Conservation (phyloP, 1,139 yeast genomes). For the Spencermartinsiella ligniputridi region DNA sequence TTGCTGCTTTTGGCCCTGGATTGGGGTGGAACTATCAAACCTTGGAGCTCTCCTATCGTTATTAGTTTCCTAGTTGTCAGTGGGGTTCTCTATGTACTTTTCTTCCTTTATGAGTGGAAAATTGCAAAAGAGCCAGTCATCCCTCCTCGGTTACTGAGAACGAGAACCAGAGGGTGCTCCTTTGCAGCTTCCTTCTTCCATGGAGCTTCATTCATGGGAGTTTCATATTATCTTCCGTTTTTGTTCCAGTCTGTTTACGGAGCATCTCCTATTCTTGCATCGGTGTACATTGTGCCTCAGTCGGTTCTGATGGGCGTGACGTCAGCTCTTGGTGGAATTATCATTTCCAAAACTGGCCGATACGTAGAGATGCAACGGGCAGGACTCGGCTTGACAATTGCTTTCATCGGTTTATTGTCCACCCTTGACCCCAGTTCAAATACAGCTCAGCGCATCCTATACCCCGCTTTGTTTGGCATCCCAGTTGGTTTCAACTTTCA, state of each 20-base stretch:
- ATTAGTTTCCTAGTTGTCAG: constrained; percentile 44
- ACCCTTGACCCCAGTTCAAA: constrained; percentile 21
- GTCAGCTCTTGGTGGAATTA: constrained; percentile 22
- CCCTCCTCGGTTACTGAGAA: constrained; percentile 39
- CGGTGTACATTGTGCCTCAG: constrained; percentile 24
- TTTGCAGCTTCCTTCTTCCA: constrained; percentile 39
- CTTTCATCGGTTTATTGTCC: constrained; percentile 22
- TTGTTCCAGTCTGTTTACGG: constrained; percentile 50
- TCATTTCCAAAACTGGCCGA: constrained; percentile 19
- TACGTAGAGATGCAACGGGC: constrained; percentile 19
- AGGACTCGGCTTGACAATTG: constrained; percentile 21
- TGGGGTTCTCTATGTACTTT: constrained; percentile 40
- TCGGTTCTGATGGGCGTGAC: constrained; percentile 25
- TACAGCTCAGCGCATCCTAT: constrained; percentile 21
- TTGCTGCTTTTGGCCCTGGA: constrained; percentile 46
- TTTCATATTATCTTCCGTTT: constrained; percentile 44
- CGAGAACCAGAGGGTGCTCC: constrained; percentile 32
- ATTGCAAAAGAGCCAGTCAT: constrained; percentile 49
- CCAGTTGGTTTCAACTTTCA: constrained; percentile 28
- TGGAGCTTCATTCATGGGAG: constrained; percentile 44
- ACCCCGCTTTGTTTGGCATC: constrained; percentile 23
- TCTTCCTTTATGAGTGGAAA: constrained; percentile 37
- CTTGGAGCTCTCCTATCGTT: constrained; percentile 53
- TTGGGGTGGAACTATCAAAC: constrained; percentile 45
- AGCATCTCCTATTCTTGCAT: constrained; percentile 25